These are phyloP conservation scores for Camellia oleifera DNA, from an alignment of 179 eudicot genomes.

Conservation along the genomic window DNA sequence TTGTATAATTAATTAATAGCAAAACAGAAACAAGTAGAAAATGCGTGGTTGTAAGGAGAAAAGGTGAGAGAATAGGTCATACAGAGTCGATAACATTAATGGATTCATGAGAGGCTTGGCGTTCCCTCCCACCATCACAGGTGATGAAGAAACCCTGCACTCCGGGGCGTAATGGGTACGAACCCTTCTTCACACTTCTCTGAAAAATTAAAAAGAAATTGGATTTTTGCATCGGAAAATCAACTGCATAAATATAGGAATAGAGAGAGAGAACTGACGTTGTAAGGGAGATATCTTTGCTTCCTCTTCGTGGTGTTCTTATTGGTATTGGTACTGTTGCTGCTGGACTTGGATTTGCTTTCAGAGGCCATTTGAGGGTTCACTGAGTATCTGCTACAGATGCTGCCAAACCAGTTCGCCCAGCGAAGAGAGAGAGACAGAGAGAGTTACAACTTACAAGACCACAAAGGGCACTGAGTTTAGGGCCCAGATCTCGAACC, in stretches of 20 bases:
- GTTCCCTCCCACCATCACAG: constrained; percentile 95
- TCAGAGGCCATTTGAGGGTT: constrained; percentile 44
- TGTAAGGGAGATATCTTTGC: constrained; percentile 63
- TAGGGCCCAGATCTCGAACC: too few relatives aligned
- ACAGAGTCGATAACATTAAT: constrained; percentile 82
- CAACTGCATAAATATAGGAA: neutral
- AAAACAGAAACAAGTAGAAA: neutral
- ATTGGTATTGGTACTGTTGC: constrained; percentile 6
- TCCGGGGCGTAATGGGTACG: constrained; percentile 72
- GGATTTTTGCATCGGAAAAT: neutral
- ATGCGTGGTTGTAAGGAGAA: neutral
- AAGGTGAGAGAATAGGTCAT: constrained; percentile 19
- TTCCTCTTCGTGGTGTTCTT: constrained; percentile 53
- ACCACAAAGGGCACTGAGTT: too few relatives aligned
- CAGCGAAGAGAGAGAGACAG: neutral
- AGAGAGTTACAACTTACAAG: neutral
- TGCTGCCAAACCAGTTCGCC: neutral
- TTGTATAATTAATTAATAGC: neutral
- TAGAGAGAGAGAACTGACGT: constrained; percentile 37
- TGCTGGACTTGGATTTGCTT: constrained; percentile 32
- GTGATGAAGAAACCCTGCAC: constrained; percentile 88
- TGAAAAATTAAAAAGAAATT: constrained; percentile 19
- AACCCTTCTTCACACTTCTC: constrained; percentile 80
- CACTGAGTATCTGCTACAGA: neutral
- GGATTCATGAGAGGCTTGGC: constrained; percentile 86